Evolutionary conservation across 345 rosid species (phyloP), one percentile per base, ranked within the genome.

Genomic region (Eucalyptus curtisii): DNA sequence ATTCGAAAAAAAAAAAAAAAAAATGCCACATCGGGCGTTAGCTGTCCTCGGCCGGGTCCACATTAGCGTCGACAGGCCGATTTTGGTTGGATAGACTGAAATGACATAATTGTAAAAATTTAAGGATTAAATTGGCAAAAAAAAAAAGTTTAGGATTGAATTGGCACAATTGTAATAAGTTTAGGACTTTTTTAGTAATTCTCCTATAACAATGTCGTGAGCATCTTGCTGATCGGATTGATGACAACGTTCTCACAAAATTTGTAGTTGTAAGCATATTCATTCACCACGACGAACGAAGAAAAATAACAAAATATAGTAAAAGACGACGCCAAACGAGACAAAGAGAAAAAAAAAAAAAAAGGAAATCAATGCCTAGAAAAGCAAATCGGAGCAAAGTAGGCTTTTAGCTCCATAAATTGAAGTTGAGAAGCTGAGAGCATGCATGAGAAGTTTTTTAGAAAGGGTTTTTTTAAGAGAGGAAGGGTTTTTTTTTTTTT

Each of bases 61-160:
- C 52, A 6, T 49, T 1, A 6, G 1, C 3, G 3, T 1, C 19
- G 3, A 49, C 14, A 0, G 1, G 7, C 7, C 1, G 15, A 49
- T 49, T 49, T 49, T 49, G 19, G 52, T 1, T 1, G 3, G 3
- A 49, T 49, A 3, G 3, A 49, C 3, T 49, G 16, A 15, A 49
- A 15, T 49, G 52, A 1, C 52, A 49, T 20, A 49, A 49, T 49
- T 49, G 3, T 16, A 49, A 49, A 16, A 16, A 0, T 2, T 49
- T 49, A 2, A 0, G 7, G 14, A 49, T 49, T 16, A 16, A 42
- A 49, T 16, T 49, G 7, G 52, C 19, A 0, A 2, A 15, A 49
- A 49, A n/a, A n/a, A 49, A 49, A 49, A 6, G 20, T 15, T 49
- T 49, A 16, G 1, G 20, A 49, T 0, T 15, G 0, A 49, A 49